Evolutionary conservation across 345 rosid genomes (phyloP), one percentile per base, ranked within the genome.

Genomic region (Crucihimalaya himalaica): DNA sequence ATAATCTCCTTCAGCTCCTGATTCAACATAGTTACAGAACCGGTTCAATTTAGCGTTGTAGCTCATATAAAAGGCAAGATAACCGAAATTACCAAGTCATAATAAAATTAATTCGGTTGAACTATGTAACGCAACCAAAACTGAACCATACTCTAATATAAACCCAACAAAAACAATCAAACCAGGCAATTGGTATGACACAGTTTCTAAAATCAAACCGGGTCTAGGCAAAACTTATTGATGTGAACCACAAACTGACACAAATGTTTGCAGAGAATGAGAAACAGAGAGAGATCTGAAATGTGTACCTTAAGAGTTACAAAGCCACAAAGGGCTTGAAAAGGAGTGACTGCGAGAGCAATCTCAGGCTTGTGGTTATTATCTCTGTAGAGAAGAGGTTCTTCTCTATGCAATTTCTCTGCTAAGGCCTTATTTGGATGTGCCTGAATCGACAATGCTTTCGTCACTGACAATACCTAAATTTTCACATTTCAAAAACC

Each of bases 361-460:
- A 95, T 95, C 85, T 95, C 99, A 54, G 96, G 98, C 81, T 95
- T 95, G 77, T 90, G 98, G 73, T 90, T 95, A 53, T 72, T 84
- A 69, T 95, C 97, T 86, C 82, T 87, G 47, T 92, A 95, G 18
- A 80, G 74, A 82, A 79, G 63, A 46, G 98, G 97, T 21, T 57
- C 88, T 80, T 81, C 80, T 80, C 82, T 84, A 52, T 90, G 96
- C 73, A 95, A 74, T 51, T 65, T 66, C 81, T 80, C 83, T 29
- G 98, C 99, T 75, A 88, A 84, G 32, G 84, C 80, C 78, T 90
- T 92, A 68, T 95, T 88, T 14, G 98, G 99, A 83, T 95, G 98
- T n/a, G 96, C 99, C 81, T 95, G 99, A 75, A 95, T 92, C 23
- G 99, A 95, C 73, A 95, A 75, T 40, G 96, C 90, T 83, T 95